These are phyloP conservation scores for Backusella australiensis DNA, from an alignment of 192 early-diverging fungal species.

Conservation along the genomic window DNA sequence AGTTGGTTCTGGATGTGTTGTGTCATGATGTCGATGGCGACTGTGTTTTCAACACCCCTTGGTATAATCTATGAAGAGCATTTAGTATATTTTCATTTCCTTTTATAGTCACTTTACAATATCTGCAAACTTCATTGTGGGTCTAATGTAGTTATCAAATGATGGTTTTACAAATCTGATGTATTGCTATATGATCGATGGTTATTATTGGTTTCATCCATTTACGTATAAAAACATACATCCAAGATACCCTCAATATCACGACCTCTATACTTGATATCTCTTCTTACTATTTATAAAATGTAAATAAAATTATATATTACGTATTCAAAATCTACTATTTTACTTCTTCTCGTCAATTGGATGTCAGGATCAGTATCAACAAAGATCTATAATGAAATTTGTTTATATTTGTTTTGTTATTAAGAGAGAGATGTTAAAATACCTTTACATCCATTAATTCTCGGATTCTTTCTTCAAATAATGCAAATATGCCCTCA, in stretches of 20 bases:
- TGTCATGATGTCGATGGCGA: conserved; percentile 90
- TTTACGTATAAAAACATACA: conserved; percentile 18
- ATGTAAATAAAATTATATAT: not conserved
- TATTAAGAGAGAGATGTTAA: too few relatives aligned
- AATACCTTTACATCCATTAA: conserved; percentile 78
- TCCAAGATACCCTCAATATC: conserved; percentile 82
- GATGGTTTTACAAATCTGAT: conserved; percentile 91
- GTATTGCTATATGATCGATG: conserved; percentile 61
- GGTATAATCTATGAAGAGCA: conserved; percentile 68
- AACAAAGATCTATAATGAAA: conserved; percentile 71
- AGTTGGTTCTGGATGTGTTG: conserved; percentile 88
- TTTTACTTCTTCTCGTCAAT: conserved; percentile 76
- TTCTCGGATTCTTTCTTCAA: conserved; percentile 75
- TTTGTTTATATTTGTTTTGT: too few relatives aligned
- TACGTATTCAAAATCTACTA: not conserved
- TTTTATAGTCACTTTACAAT: conserved; percentile 43
- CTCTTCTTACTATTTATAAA: conserved; percentile 68
- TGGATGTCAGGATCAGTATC: conserved; percentile 94
- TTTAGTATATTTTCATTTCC: too few relatives aligned
- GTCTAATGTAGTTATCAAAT: conserved; percentile 88
- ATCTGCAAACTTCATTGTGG: conserved; percentile 93
- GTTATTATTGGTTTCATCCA: not conserved
- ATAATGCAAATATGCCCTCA: conserved; percentile 97
- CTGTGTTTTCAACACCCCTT: conserved; percentile 84
- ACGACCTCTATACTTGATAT: conserved; percentile 87